Base-by-base conservation (phyloP, 257 asterid genomes). In the Craterostigma plantagineum region DNA sequence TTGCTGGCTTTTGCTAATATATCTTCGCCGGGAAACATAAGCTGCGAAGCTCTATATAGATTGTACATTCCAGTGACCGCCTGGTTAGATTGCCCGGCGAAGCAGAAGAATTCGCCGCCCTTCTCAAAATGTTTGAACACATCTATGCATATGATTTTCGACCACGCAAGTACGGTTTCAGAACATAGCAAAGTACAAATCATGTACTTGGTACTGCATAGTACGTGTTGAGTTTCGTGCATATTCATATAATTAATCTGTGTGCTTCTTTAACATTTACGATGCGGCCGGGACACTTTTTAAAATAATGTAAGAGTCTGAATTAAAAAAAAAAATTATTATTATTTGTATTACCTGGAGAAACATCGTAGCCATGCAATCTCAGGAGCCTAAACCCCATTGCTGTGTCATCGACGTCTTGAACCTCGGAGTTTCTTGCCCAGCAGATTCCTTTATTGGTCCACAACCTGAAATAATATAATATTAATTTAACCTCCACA, bases 381-480 rank as follows among this genome's bases (percentile, higher is more conserved):
- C 98, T 63, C 47, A 87, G 47, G 9, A 87, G 74, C 52, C 98
- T 68, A 47, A 87, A 87, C 12, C 74, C 98, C 95, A 87, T 79
- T 0, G 98, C 79, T 0, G 98, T 87, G 71, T 87, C 98, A 41
- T 87, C 98, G 8, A 87, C 67, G 55, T 87, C 98, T 36, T 74
- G 65, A 52, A 87, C 83, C 7, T 39, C 52, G 8, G 92, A 67
- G 48, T 79, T 70, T 58, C 93, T 75, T 7, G 95, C 95, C 95
- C 98, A 87, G 30, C 98, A 69, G 8, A 87, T 82, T 10, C 98
- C 98, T 55, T 66, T 53, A 5, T 67, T 54, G 1, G 92, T 79
- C 95, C 95, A 87, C 43, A 73, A 47, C 42, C 96, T 85, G 62
- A 23, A 34, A 30, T 30, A 37, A 13, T 37, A 10, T 1, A 10